Base-by-base conservation (phyloP, 148 eudicot genomes). In the Polygonum maritimum region DNA sequence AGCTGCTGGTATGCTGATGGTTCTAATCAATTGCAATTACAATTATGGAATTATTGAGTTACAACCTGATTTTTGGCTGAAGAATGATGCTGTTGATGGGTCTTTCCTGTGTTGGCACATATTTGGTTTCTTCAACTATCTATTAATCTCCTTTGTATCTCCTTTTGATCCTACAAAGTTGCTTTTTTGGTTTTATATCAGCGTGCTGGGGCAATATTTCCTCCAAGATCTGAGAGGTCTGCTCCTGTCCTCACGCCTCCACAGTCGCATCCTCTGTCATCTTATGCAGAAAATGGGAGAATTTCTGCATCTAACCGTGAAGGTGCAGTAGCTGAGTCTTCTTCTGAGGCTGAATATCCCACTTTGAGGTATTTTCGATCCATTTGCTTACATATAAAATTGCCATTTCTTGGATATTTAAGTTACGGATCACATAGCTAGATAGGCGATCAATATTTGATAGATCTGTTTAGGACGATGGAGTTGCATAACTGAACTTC, bases 131-230 rank as follows among this genome's bases (percentile, higher is more conserved):
- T 72, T 51, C 3, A 16, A 21, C 76, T 14, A 52, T 54, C 31
- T 75, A 14, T 51, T 36, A 21, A 48, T 57, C 10, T 57, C 16
- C 0, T 57, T 76, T 51, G 18, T 12, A 48, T 57, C 10, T 57
- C 16, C 0, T 57, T 76, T 74, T 44, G 31, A 15, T 21, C 71
- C 52, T 45, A 44, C 18, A 47, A 76, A 75, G 47, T 36, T 75
- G 11, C 19, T 63, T 26, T 51, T 31, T 65, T 31, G 48, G 47
- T n/a, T 35, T 8, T 60, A 6, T 80, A 80, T 78, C 89, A 91
- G 98, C 98, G 94, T 81, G 84, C 84, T 77, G 97, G 98, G 81
- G 97, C 94, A 72, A 92, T 92, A 79, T 95, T 95, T 74, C 98
- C 97, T 73, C 94, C 86, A 76, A 89, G 86, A 86, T 48, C 92